Evolutionary conservation across 495 filamentous ascomycete genomes (phyloP).

Genomic region (Neurospora intermedia): DNA sequence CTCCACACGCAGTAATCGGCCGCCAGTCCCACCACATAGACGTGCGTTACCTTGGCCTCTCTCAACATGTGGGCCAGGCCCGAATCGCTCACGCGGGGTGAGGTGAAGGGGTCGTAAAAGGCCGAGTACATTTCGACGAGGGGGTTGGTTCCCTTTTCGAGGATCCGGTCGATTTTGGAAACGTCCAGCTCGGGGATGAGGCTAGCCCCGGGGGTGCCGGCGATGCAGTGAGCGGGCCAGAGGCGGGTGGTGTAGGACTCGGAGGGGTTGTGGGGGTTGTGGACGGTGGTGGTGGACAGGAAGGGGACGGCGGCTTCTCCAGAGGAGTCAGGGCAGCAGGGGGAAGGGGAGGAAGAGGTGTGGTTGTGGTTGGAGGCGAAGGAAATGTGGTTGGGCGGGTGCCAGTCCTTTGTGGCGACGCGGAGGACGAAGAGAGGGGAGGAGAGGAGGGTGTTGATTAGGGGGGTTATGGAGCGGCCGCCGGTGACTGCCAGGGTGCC

Average conservation of each 20-base stretch:
- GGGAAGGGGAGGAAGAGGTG: slow-evolving; percentile 27
- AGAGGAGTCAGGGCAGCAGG: not conserved
- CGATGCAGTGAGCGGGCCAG: slow-evolving; percentile 88
- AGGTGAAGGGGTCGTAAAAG: slow-evolving; percentile 47
- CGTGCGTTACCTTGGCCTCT: slow-evolving; percentile 51
- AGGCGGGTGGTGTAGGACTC: slow-evolving; percentile 59
- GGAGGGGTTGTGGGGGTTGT: slow-evolving; percentile 52
- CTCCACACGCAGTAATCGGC: slow-evolving; percentile 81
- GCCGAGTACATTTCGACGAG: slow-evolving; percentile 85
- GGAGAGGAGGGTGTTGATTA: slow-evolving; percentile 65
- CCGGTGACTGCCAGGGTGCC: slow-evolving; percentile 70
- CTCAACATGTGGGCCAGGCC: slow-evolving; percentile 43
- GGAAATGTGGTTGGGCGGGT: slow-evolving; percentile 76
- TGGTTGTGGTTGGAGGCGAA: slow-evolving; percentile 69
- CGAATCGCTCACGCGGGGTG: too few relatives aligned
- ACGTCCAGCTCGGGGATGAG: slow-evolving; percentile 64
- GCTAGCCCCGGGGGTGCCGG: slow-evolving; percentile 58
- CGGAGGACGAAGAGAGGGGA: slow-evolving; percentile 58
- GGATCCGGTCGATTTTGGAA: slow-evolving; percentile 45
- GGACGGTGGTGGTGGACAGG: slow-evolving; percentile 47
- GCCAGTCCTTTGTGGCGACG: slow-evolving; percentile 83
- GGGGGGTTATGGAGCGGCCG: slow-evolving; percentile 56
- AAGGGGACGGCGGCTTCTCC: slow-evolving; percentile 40
- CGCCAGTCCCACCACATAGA: slow-evolving; percentile 78
- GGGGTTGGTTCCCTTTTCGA: slow-evolving; percentile 67